phyloP scores from a whole-genome alignment of 352 stramenopile genomes.

The Globisporangium splendens region DNA sequence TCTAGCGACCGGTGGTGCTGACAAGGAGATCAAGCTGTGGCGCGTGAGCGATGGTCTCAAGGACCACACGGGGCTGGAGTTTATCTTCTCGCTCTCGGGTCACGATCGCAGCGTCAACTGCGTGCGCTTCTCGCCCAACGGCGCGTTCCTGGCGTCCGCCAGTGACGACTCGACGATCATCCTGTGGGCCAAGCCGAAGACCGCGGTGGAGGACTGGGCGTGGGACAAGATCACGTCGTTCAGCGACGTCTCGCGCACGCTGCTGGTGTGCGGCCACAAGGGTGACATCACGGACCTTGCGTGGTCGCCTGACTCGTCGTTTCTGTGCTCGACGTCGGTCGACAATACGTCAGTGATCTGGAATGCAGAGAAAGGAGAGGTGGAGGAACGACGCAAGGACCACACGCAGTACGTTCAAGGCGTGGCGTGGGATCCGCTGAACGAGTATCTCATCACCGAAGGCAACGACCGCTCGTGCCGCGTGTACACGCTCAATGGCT shows the following conservation, averaged over 20 bases:
- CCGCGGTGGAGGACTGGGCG: constrained; percentile 53
- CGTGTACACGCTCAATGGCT: constrained; percentile 85
- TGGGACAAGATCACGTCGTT: constrained; percentile 79
- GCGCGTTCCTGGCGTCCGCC: constrained; percentile 78
- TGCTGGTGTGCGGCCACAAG: constrained; percentile 81
- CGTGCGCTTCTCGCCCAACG: constrained; percentile 89
- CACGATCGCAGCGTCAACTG: constrained; percentile 91
- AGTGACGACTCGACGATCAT: constrained; percentile 90
- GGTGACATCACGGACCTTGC: constrained; percentile 91
- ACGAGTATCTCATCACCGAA: constrained; percentile 92
- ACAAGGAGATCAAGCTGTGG: constrained; percentile 90
- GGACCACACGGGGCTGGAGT: constrained; percentile 46
- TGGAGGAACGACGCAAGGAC: constrained; percentile 87
- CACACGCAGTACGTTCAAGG: constrained; percentile 96
- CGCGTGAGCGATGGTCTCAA: constrained; percentile 37
- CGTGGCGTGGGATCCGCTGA: constrained; percentile 94
- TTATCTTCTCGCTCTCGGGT: constrained; percentile 81
- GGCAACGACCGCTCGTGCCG: constrained; percentile 93
- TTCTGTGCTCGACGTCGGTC: constrained; percentile 90
- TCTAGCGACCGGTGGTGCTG: constrained; percentile 76
- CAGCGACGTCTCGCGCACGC: constrained; percentile 72
- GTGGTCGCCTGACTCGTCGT: constrained; percentile 90
- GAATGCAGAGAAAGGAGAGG: constrained; percentile 71
- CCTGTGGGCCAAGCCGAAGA: constrained; percentile 79
- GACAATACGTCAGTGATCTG: constrained; percentile 91